These are phyloP conservation scores for Ceratobasidium sp. DNA, from an alignment of 1,284 basidiomycete species.

Conservation along the genomic window DNA sequence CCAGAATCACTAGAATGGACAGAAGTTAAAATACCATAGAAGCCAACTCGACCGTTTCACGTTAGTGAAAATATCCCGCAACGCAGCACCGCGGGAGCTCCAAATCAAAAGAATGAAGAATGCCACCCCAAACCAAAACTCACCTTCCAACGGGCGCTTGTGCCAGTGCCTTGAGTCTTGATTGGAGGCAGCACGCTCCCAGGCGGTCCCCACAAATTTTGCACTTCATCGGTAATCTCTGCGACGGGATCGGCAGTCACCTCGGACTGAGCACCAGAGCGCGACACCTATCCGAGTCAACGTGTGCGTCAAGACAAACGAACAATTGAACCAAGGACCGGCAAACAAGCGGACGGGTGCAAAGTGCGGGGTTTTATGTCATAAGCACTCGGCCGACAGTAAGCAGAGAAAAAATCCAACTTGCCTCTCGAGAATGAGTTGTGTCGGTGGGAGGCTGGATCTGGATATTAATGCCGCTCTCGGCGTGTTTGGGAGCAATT, in stretches of 20 bases:
- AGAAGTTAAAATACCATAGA: not conserved
- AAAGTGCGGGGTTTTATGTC: conserved; percentile 30
- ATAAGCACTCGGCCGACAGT: conserved; percentile 2
- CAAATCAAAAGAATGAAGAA: not conserved
- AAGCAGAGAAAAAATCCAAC: conserved; percentile 17
- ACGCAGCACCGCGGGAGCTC: not conserved
- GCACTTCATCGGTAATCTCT: conserved; percentile 21
- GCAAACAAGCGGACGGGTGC: not conserved
- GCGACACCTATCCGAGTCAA: conserved; percentile 1
- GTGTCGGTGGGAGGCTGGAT: conserved; percentile 48
- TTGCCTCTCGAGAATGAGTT: conserved; percentile 43
- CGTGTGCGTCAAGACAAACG: not conserved
- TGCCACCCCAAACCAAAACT: not conserved
- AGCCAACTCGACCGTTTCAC: not conserved
- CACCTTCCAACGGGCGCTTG: conserved; percentile 37
- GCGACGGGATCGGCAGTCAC: conserved; percentile 19
- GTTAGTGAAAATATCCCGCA: not conserved
- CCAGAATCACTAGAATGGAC: not conserved
- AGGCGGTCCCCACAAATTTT: conserved; percentile 31
- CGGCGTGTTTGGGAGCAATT: conserved; percentile 12
- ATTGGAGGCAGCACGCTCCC: conserved; percentile 20
- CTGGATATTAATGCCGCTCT: conserved; percentile 40
- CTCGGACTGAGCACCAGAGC: conserved; percentile 28
- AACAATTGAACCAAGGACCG: not conserved
- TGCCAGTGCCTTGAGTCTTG: conserved; percentile 39